Base-by-base conservation (phyloP, 2,329 filamentous ascomycete genomes). In the Paecilomyces sp. region DNA sequence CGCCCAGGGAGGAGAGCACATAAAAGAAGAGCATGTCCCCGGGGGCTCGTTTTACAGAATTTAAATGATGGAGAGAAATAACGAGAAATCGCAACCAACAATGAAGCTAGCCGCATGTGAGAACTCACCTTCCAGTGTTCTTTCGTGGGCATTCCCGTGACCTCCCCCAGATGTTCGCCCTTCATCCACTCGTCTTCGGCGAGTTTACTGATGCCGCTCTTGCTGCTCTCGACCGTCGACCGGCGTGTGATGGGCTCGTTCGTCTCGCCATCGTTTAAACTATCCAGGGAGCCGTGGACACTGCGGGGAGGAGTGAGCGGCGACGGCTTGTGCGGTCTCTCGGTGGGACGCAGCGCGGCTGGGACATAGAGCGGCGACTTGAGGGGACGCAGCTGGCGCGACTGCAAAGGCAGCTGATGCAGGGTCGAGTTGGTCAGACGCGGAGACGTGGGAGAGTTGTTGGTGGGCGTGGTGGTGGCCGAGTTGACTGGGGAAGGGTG, bases 101-200 rank as follows among this genome's bases (percentile, higher is more conserved):
- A 28, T 28, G 25, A 6, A 28, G 6, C 25, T 28, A 3, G 25
- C 52, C 25, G 11, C 31, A 3, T 11, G 31, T 33, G 31, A 33
- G 47, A 22, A 79, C 81, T 71, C 75, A 85, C 83, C 80, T 88
- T 86, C 85, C 85, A 88, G 72, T 88, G 85, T 60, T 85, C 83
- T 61, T 81, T 79, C 6, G 84, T 87, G 3, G 85, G 85, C 18
- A 79, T 77, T 4, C 85, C 85, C 13, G 82, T 83, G 3, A 86
- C 81, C 53, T 80, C 77, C 24, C 83, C 83, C 55, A 84, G 72
- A 50, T 82, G 79, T 60, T 79, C 77, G 55, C 77, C 76, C 61
- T 80, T 79, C 67, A 79, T 76, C 77, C 79, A 82, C 63, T 83
- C 80, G 59, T 83, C 77, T 66, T 80, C 80, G 55, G 79, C 76